These are phyloP conservation scores for Diospyros lotus DNA, from an alignment of 148 eudicot genomes.

Conservation along the genomic window DNA sequence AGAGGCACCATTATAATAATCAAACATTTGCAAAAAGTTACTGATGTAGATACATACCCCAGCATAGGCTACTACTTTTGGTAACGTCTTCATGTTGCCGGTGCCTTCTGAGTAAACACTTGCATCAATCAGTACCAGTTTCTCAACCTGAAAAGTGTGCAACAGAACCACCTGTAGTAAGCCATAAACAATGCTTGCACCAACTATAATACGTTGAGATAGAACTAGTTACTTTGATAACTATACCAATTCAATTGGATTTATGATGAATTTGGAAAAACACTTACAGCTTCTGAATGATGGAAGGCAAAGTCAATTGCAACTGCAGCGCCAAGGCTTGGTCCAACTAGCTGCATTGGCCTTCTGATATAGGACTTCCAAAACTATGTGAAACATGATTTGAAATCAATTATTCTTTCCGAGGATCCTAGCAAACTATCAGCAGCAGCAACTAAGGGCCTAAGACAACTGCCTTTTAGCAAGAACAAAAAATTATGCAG, in stretches of 20 bases:
- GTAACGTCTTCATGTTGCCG: constrained; percentile 57
- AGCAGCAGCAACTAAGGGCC: neutral
- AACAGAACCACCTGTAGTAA: neutral
- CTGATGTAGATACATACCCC: constrained; percentile 47
- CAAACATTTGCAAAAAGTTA: neutral
- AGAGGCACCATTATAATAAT: neutral
- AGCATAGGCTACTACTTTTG: constrained; percentile 73
- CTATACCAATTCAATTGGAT: neutral
- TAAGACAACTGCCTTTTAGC: neutral
- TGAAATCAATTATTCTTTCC: neutral
- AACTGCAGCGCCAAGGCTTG: constrained; percentile 93
- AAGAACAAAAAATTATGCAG: no score
- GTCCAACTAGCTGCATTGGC: constrained; percentile 89
- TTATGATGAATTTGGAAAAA: constrained; percentile 4
- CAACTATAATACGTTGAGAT: neutral
- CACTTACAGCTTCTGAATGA: constrained; percentile 85
- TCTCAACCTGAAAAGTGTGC: constrained; percentile 56
- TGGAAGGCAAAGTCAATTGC: constrained; percentile 78
- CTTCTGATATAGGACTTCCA: constrained; percentile 77
- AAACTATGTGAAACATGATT: constrained; percentile 38
- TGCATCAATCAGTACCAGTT: constrained; percentile 80
- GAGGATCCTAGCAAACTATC: neutral
- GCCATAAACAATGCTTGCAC: constrained; percentile 6
- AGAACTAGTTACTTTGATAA: neutral
- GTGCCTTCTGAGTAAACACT: constrained; percentile 93